phyloP scores from a whole-genome alignment of 2,329 filamentous ascomycete genomes.

The Madurella mycetomatis region DNA sequence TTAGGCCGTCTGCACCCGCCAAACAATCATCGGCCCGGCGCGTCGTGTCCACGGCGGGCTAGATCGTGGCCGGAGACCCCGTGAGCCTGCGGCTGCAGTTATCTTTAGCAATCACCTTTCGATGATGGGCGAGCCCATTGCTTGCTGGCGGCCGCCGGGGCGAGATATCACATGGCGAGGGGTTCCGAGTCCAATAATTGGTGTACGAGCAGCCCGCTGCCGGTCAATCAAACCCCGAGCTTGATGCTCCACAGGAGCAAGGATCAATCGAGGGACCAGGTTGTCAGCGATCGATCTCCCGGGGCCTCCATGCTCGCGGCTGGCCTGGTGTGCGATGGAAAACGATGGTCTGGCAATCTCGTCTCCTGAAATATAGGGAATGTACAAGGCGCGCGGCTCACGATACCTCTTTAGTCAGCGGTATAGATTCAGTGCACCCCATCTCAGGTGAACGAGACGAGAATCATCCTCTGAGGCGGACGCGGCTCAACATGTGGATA shows the following conservation, averaged over 20 bases:
- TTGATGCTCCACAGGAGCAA: conserved; percentile 15
- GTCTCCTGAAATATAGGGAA: background rate
- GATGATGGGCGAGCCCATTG: conserved; percentile 6
- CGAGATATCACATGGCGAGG: conserved; percentile 21
- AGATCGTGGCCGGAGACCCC: background rate
- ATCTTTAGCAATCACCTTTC: conserved; percentile 6
- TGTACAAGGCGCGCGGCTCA: conserved; percentile 9
- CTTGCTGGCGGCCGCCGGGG: conserved; percentile 8
- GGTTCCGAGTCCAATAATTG: conserved; percentile 15
- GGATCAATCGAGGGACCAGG: conserved; percentile 12
- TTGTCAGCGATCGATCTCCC: conserved; percentile 16
- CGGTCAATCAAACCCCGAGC: conserved; percentile 14
- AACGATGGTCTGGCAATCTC: conserved; percentile 6
- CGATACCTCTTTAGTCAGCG: background rate
- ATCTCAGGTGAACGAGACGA: conserved; percentile 1
- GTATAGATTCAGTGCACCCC: conserved; percentile 1
- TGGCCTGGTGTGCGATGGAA: conserved; percentile 1
- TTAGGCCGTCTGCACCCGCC: background rate
- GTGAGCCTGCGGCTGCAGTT: background rate
- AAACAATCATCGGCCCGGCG: background rate
- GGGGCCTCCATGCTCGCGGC: background rate
- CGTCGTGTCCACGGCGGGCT: background rate
- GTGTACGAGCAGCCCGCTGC: conserved; percentile 4
- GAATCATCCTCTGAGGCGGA: conserved; percentile 1
- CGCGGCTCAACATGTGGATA: conserved; percentile 9